These are phyloP conservation scores for Rhizomucor miehei DNA, from an alignment of 371 early-diverging fungal genomes.

Conservation along the genomic window DNA sequence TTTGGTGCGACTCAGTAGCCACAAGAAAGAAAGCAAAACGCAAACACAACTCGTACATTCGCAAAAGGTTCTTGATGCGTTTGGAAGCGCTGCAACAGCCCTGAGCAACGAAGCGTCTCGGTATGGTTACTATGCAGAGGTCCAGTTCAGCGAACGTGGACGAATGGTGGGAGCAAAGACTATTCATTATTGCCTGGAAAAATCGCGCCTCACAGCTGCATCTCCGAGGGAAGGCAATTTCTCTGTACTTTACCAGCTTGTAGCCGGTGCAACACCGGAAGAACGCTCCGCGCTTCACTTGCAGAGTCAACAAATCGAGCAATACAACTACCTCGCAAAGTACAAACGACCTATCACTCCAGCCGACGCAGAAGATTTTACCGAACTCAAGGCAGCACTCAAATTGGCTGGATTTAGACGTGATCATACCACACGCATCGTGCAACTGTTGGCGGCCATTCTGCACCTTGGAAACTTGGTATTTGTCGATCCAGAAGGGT, in stretches of 20 bases:
- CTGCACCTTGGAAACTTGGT: conserved; percentile 88
- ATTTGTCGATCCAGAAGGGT: conserved; percentile 65
- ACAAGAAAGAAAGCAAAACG: conserved; percentile 75
- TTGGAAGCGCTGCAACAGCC: conserved; percentile 81
- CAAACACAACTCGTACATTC: conserved; percentile 69
- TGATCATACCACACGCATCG: conserved; percentile 78
- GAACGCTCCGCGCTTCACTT: conserved; percentile 33
- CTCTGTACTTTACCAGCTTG: conserved; percentile 88
- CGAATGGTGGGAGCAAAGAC: conserved; percentile 66
- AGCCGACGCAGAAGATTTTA: conserved; percentile 57
- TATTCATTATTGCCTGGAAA: conserved; percentile 90
- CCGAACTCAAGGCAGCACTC: conserved; percentile 69
- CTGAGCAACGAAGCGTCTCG: conserved; percentile 81
- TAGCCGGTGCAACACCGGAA: conserved; percentile 49
- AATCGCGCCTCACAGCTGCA: conserved; percentile 58
- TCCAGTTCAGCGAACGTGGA: conserved; percentile 82
- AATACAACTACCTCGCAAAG: conserved; percentile 21
- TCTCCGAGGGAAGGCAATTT: conserved; percentile 75
- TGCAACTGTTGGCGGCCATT: conserved; percentile 86
- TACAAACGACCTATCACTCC: conserved; percentile 13
- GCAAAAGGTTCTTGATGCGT: conserved; percentile 74
- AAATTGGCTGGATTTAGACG: conserved; percentile 80
- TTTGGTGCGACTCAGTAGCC: conserved; percentile 66
- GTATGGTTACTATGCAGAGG: conserved; percentile 88
- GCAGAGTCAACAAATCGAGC: not conserved